phyloP scores from a whole-genome alignment of 2,329 filamentous ascomycete genomes.

The Chrysosporium queenslandicum region DNA sequence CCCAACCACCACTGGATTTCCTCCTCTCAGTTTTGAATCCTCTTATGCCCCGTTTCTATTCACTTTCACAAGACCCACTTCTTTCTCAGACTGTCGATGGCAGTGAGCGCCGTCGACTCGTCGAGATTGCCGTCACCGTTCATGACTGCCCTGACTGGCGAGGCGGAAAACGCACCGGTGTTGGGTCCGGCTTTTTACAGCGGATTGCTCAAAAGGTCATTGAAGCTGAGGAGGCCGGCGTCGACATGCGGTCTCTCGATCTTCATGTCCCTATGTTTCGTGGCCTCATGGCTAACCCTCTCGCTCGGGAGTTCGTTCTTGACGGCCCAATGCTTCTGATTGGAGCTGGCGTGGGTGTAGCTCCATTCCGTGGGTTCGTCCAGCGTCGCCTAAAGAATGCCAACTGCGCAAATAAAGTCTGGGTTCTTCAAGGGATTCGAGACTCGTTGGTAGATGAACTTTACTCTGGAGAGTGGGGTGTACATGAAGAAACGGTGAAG shows the following conservation, averaged over 20 bases:
- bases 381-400: slow-evolving; percentile 86
- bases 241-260: slow-evolving; percentile 44
- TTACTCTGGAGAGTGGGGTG: slow-evolving; percentile 92
- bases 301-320: slow-evolving; percentile 80
- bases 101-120: slow-evolving; percentile 62
- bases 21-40: slow-evolving; percentile 72
- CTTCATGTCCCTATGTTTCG: slow-evolving; percentile 94
- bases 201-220: slow-evolving; percentile 66
- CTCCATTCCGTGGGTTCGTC: slow-evolving; percentile 95
- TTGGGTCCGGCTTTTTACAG: slow-evolving; percentile 90
- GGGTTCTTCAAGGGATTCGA: slow-evolving; percentile 89
- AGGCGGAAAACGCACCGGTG: slow-evolving; percentile 61
- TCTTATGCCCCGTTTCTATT: slow-evolving; percentile 97
- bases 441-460: slow-evolving; percentile 92
- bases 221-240: slow-evolving; percentile 53
- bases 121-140: slow-evolving; percentile 94
- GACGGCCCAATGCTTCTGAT: slow-evolving; percentile 98
- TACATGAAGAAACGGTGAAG: slow-evolving; percentile 79
- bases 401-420: slow-evolving; percentile 96
- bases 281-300: slow-evolving; percentile 91
- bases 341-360: slow-evolving; percentile 90
- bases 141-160: slow-evolving; percentile 79
- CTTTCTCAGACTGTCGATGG: slow-evolving; percentile 61
- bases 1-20: slow-evolving; percentile 73
- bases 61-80: slow-evolving; percentile 89